A percentile compares a stretch with the other conserved stretches of the same genome.
Conservation (phyloP, 192 early-diverging fungal species). For the Mortierella claussenii region DNA sequence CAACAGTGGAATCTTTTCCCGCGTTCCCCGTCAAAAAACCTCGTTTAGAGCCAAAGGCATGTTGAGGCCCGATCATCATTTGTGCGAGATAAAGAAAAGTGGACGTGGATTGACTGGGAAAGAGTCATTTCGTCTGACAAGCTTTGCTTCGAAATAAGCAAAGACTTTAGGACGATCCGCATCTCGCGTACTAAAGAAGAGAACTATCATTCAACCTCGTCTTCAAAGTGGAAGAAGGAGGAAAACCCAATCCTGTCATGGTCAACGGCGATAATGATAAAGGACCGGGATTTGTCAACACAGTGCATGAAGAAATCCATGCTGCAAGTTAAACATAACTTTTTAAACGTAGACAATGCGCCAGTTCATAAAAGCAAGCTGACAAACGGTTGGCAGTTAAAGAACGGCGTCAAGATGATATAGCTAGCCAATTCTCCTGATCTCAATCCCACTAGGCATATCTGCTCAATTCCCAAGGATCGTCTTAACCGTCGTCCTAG, state of each 20-base stretch:
- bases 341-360: neutral
- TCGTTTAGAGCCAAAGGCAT: neutral
- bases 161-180: neutral
- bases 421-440: neutral
- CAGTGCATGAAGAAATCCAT: neutral
- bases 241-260: neutral
- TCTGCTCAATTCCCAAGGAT: slow-evolving; percentile 2
- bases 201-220: too few relatives aligned
- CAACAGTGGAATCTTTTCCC: neutral
- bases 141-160: slow-evolving; percentile 6
- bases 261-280: neutral
- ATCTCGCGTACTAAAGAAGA: neutral
- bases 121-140: neutral
- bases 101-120: neutral
- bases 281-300: neutral
- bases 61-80: neutral
- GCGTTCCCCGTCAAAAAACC: too few relatives aligned
- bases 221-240: too few relatives aligned
- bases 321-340: neutral
- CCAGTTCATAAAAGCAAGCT: neutral
- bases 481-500: neutral
- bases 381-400: neutral
- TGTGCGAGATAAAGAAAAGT: neutral
- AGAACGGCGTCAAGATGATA: neutral
- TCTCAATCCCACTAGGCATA: neutral